phyloP scores from a whole-genome alignment of 2,329 filamentous ascomycete genomes.

The Neonectria hederae region DNA sequence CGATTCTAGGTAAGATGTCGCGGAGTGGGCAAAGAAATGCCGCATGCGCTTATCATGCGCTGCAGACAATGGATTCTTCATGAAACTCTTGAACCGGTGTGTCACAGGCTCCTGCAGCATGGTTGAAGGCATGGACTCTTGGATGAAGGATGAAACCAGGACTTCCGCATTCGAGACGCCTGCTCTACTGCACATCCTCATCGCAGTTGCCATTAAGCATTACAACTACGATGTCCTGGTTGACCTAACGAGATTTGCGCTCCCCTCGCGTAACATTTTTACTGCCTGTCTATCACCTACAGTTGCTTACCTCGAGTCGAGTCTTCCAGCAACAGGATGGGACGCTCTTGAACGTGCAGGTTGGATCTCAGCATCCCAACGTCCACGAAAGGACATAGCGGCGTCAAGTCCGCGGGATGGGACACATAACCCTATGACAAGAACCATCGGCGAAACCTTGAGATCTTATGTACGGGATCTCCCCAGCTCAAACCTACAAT shows the following conservation, averaged over 20 bases:
- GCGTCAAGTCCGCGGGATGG: too few relatives aligned
- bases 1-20: not conserved
- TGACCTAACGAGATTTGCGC: not conserved
- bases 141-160: conserved; percentile 16
- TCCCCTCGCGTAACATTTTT: not conserved
- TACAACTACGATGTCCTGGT: conserved; percentile 14
- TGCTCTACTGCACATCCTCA: conserved; percentile 7
- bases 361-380: not conserved
- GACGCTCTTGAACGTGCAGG: not conserved
- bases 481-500: conserved; percentile 5
- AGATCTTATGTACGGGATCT: not conserved
- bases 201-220: conserved; percentile 20
- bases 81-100: conserved; percentile 17
- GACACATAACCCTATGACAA: too few relatives aligned
- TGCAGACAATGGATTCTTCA: conserved; percentile 4
- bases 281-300: not conserved
- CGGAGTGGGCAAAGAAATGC: not conserved
- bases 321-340: not conserved
- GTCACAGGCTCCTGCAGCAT: conserved; percentile 12
- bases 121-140: conserved; percentile 13
- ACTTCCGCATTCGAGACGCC: conserved; percentile 9
- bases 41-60: not conserved
- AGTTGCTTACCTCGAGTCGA: not conserved
- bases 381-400: not conserved
- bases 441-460: not conserved